phyloP scores from a whole-genome alignment of 2,329 filamentous ascomycete genomes.

The Calonectria honghensis region DNA sequence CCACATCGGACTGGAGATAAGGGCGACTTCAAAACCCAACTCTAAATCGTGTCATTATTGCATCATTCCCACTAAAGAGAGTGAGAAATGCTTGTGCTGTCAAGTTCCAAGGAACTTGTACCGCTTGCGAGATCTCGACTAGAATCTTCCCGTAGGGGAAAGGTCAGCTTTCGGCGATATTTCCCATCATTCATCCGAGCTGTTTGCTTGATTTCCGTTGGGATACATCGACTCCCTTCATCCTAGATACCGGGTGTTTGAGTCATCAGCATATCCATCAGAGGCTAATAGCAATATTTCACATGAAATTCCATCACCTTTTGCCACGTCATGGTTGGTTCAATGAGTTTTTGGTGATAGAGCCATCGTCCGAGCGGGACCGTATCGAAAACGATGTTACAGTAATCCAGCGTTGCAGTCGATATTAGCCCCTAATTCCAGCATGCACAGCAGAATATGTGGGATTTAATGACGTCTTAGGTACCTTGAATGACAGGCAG shows the following conservation, averaged over 20 bases:
- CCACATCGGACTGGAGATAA: not conserved
- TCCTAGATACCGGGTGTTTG: not conserved
- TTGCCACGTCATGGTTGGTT: conserved; percentile 9
- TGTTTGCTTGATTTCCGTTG: not conserved
- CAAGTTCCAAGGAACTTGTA: not conserved
- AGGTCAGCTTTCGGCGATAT: not conserved
- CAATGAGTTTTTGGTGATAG: not conserved
- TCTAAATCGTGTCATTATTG: not conserved
- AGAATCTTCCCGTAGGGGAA: not conserved
- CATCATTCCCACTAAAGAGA: not conserved
- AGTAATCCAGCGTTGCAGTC: conserved; percentile 18
- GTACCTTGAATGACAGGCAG: not conserved
- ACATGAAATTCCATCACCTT: not conserved
- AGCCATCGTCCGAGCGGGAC: conserved; percentile 7
- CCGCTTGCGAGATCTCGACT: not conserved
- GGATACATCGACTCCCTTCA: not conserved
- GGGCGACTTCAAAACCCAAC: not conserved
- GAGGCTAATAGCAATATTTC: not conserved
- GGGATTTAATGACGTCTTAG: not conserved
- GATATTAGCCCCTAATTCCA: conserved; percentile 5
- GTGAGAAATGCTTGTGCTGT: not conserved
- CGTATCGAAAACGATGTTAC: conserved; percentile 15
- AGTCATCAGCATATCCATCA: not conserved
- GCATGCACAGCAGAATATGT: not conserved
- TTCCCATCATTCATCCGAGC: not conserved